These are phyloP conservation scores for Pseudogymnoascus destructans DNA, from an alignment of 2,329 filamentous ascomycete species.

Conservation along the genomic window DNA sequence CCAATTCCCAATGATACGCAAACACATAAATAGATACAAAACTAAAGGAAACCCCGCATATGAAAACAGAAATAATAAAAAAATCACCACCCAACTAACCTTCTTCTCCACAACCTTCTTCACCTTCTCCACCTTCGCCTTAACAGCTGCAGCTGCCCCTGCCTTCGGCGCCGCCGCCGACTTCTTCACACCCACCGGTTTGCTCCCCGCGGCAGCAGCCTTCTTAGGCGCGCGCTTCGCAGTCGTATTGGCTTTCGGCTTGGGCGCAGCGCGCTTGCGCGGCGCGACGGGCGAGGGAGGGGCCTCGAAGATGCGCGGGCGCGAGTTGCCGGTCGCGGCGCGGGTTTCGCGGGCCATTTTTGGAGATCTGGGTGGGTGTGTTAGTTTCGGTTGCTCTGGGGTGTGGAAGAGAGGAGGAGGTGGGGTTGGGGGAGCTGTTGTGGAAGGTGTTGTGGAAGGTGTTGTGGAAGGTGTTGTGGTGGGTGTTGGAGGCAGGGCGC, in stretches of 20 bases:
- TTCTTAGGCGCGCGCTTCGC: slow-evolving; percentile 2
- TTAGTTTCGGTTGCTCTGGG: not conserved
- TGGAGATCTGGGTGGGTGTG: not conserved
- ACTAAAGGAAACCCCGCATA: not conserved
- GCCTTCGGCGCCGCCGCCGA: not conserved
- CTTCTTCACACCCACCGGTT: not conserved
- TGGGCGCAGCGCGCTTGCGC: not conserved
- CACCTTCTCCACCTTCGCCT: not conserved
- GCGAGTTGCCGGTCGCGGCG: slow-evolving; percentile 11
- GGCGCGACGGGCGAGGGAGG: not conserved
- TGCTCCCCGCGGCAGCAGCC: slow-evolving; percentile 11
- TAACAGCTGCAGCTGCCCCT: not conserved
- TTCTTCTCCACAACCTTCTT: slow-evolving; percentile 1
- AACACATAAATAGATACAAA: not conserved
- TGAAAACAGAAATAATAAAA: not conserved
- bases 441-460: not conserved
- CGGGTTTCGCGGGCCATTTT: slow-evolving; percentile 12
- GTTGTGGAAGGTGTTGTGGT: not conserved
- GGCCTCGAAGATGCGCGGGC: slow-evolving; percentile 9
- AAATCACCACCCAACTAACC: not conserved
- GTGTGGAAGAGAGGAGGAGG: not conserved
- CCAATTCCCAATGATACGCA: not conserved
- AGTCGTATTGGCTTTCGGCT: not conserved
- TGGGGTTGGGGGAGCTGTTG: not conserved
- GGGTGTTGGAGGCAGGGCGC: not conserved